Conservation (phyloP, 805 yeast species). For the Sungouiozyma ichnusensis region DNA sequence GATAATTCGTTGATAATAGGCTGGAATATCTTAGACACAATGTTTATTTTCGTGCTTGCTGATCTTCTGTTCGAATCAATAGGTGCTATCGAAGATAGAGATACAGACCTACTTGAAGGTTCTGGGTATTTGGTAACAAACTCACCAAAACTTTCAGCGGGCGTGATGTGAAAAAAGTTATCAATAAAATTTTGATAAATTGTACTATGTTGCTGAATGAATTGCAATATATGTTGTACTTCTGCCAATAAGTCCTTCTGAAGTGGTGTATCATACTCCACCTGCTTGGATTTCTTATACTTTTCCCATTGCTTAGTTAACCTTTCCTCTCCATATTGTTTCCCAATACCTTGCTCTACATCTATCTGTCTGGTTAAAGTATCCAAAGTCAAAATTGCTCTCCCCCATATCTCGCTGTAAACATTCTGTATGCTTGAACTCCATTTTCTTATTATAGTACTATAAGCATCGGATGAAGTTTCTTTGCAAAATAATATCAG, state of each 20-base stretch:
- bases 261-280: slow-evolving; percentile 5
- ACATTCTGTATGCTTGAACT: slow-evolving; percentile 26
- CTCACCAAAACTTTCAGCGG: slow-evolving; percentile 33
- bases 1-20: slow-evolving; percentile 20
- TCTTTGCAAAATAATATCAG: slow-evolving; percentile 49
- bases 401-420: slow-evolving; percentile 26
- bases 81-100: slow-evolving; percentile 28
- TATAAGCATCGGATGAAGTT: slow-evolving; percentile 39
- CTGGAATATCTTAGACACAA: slow-evolving; percentile 39
- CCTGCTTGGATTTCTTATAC: slow-evolving; percentile 8
- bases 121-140: slow-evolving; percentile 29
- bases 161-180: slow-evolving; percentile 37
- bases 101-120: slow-evolving; percentile 13
- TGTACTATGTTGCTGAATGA: slow-evolving; percentile 21
- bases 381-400: slow-evolving; percentile 4
- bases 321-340: slow-evolving; percentile 6
- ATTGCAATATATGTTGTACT: slow-evolving; percentile 10
- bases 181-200: slow-evolving; percentile 42
- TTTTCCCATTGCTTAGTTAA: slow-evolving; percentile 14
- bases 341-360: slow-evolving; percentile 4
- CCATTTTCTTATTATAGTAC: slow-evolving; percentile 34
- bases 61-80: slow-evolving; percentile 38
- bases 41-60: slow-evolving; percentile 37
- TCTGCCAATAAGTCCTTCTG: slow-evolving; percentile 4
- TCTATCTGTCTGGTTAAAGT: slow-evolving; percentile 3